A percentile compares a stretch with the other conserved stretches of the same genome.
Evolutionary conservation across 352 stramenopile species (phyloP).

Genomic region (Phytopythium boreale): DNA sequence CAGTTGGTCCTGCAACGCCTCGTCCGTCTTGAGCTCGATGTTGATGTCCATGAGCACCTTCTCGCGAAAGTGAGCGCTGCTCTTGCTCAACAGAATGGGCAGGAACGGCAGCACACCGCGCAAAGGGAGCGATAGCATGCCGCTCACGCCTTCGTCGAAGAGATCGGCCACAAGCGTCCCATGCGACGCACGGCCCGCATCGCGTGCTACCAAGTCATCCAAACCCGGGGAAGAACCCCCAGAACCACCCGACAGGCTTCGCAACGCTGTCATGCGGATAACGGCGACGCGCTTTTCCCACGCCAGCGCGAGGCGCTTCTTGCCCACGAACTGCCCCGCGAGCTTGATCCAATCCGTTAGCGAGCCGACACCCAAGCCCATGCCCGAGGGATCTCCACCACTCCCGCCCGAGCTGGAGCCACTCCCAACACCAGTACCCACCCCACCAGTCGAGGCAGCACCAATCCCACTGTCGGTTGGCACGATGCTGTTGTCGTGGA

Average conservation of each 20-base stretch:
- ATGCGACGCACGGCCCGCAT: neutral
- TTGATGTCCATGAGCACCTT: constrained; percentile 88
- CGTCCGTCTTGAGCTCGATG: constrained; percentile 81
- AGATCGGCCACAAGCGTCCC: constrained; percentile 34
- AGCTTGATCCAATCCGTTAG: constrained; percentile 72
- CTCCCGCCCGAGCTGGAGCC: neutral
- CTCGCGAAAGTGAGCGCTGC: constrained; percentile 55
- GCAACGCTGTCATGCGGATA: constrained; percentile 58
- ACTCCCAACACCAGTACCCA: constrained; percentile 13
- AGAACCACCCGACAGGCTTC: constrained; percentile 38
- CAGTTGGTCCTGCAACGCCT: constrained; percentile 65
- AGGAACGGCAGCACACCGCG: constrained; percentile 72
- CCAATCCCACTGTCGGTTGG: constrained; percentile 43
- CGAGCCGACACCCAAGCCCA: constrained; percentile 25
- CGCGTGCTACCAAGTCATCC: constrained; percentile 4
- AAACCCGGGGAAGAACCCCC: neutral
- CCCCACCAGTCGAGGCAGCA: constrained; percentile 18
- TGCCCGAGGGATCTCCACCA: neutral
- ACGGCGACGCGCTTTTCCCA: constrained; percentile 76
- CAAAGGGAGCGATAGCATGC: constrained; percentile 61
- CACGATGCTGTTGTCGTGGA: constrained; percentile 51
- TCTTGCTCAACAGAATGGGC: constrained; percentile 51
- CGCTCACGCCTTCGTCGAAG: constrained; percentile 57
- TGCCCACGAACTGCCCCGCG: constrained; percentile 56
- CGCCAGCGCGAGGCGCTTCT: constrained; percentile 52